Evolutionary conservation across 2,329 filamentous ascomycete species (phyloP), one percentile per base, ranked within the genome.

Genomic region (Trichophyton mentagrophytes): DNA sequence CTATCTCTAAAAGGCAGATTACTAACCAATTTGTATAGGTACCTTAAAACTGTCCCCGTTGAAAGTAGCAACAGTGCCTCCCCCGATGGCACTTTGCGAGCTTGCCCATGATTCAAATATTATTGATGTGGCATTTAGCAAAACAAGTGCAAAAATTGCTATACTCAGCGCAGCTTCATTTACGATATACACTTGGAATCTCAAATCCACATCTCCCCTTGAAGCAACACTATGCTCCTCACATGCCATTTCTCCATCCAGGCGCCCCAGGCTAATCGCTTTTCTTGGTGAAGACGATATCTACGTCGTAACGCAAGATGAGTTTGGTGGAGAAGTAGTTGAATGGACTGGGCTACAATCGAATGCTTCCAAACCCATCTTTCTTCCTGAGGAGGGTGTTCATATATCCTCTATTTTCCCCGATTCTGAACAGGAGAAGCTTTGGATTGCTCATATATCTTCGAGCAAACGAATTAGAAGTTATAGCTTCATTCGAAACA

Each of bases 81-180:
- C 93, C 30, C 93, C 93, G 0, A 96, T 97, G 90, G 85, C 90
- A 15, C 80, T 92, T 64, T 87, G 87, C 65, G 88, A 95, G 61
- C 68, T 96, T 17, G 68, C 76, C 11, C 73, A 87, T 30, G 77
- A 82, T 13, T 80, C 80, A 0, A 85, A 86, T 59, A 80, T 84
- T 2, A 75, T 89, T 17, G 90, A 96, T 73, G 83, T 93, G 58
- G 84, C 86, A 0, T 85, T 96, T 65, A 87, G 84, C 57, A 78
- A 78, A 13, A 79, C 80, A 56, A 85, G 86, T 57, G 80, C 79
- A 1, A 78, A 79, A 6, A 80, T 97, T 69, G 89, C 85, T 2
- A 81, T 95, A 7, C 77, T 96, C 20, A 88, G 90, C 66, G 78
- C 81, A 30, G 70, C 75, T 15, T 83, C 82, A 1, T 76, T 96